phyloP scores from a whole-genome alignment of 495 filamentous ascomycete genomes.

The Tuber aestivum region DNA sequence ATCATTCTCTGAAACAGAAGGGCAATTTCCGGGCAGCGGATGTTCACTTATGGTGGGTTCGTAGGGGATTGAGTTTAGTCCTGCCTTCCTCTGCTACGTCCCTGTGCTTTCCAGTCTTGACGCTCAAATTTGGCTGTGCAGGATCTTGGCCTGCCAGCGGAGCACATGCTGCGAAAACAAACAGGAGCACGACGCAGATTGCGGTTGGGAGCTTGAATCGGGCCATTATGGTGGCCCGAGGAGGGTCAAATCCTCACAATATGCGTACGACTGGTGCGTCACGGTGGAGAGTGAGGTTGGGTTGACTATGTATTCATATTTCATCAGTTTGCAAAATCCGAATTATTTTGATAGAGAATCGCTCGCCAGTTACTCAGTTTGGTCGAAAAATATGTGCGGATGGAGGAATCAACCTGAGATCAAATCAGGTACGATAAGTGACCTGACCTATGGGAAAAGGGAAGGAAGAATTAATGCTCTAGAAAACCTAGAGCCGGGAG shows the following conservation, averaged over 20 bases:
- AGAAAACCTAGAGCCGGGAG: background rate
- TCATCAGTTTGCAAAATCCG: background rate
- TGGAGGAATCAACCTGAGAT: background rate
- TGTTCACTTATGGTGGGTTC: background rate
- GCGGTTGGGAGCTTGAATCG: background rate
- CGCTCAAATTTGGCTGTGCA: background rate
- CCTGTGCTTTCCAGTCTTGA: background rate
- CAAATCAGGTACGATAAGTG: background rate
- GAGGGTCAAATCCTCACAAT: background rate
- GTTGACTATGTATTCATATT: background rate
- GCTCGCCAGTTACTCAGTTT: background rate
- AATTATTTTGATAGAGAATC: background rate
- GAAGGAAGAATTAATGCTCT: background rate
- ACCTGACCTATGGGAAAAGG: background rate
- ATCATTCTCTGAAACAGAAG: background rate
- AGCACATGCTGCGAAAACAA: background rate
- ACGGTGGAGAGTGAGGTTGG: background rate
- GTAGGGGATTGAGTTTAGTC: background rate
- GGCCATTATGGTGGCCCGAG: background rate
- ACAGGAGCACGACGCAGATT: background rate
- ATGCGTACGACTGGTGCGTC: background rate
- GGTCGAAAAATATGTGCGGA: background rate
- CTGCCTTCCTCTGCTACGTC: background rate
- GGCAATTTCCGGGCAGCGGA: background rate
- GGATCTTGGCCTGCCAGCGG: background rate